Percentiles rank a stretch among this genome's conserved stretches.
Evolutionary conservation across 345 rosid species (phyloP).

Genomic region (Iberis pinnata): DNA sequence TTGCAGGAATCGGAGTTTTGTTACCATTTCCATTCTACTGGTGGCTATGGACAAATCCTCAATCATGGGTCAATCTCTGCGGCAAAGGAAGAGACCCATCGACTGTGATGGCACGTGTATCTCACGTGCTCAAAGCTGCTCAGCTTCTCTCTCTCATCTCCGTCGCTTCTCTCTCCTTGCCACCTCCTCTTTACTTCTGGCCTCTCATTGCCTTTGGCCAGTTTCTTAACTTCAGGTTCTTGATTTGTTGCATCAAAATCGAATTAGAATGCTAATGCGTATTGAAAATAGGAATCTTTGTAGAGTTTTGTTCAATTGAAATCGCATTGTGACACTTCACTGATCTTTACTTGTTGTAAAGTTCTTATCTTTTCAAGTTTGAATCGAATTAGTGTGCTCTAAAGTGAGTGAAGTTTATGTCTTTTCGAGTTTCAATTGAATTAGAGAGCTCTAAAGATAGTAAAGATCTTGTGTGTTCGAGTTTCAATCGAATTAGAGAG

Average conservation of each 20-base stretch:
- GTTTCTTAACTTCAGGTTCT: slow-evolving; percentile 83
- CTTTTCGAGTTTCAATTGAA: no score
- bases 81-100: slow-evolving; percentile 68
- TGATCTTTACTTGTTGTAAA: slow-evolving; percentile 8
- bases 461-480: no score
- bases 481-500: no score
- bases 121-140: slow-evolving; percentile 63
- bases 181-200: slow-evolving; percentile 83
- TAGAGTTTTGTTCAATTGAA: no score
- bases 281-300: slow-evolving; percentile 6
- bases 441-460: no score
- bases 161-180: slow-evolving; percentile 69
- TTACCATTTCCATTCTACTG: slow-evolving; percentile 81
- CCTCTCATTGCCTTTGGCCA: slow-evolving; percentile 80
- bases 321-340: not conserved
- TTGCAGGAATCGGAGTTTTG: slow-evolving; percentile 58
- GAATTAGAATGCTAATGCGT: slow-evolving; percentile 1
- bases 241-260: not conserved
- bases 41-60: slow-evolving; percentile 72
- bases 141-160: slow-evolving; percentile 68
- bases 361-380: not conserved
- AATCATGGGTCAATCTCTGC: slow-evolving; percentile 70
- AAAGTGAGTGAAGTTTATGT: no score
- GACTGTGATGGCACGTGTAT: slow-evolving; percentile 60
- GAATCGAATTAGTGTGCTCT: not conserved